Evolutionary conservation across 345 rosid species (phyloP).

Genomic region (Ricinus communis): DNA sequence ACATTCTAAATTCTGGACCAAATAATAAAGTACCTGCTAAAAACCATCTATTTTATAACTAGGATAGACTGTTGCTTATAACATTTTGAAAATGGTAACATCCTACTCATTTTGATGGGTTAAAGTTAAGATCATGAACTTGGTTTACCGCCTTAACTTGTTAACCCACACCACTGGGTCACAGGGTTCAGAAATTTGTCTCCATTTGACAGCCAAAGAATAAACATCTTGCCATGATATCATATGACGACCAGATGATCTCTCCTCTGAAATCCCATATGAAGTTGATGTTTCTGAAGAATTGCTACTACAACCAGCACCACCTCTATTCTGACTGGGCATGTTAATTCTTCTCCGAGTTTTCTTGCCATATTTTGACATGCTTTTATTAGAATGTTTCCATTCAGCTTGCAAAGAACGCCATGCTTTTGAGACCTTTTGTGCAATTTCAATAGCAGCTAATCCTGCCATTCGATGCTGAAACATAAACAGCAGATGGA

Average conservation of each 20-base stretch:
- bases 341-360: constrained; percentile 62
- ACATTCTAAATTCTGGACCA: neutral
- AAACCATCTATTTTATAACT: too few species aligned
- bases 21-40: neutral
- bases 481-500: constrained; percentile 31
- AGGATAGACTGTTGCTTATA: neutral
- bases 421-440: constrained; percentile 89
- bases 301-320: constrained; percentile 91
- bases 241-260: constrained; percentile 51
- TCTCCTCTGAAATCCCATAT: constrained; percentile 61
- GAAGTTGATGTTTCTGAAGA: constrained; percentile 61
- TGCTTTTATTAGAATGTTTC: constrained; percentile 60
- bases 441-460: constrained; percentile 88
- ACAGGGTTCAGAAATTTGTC: constrained; percentile 99
- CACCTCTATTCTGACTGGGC: constrained; percentile 91
- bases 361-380: constrained; percentile 63
- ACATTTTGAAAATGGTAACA: neutral
- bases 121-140: constrained; percentile 2
- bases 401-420: constrained; percentile 72
- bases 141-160: constrained; percentile 61
- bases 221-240: constrained; percentile 90
- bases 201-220: constrained; percentile 86
- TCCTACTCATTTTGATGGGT: constrained; percentile 1
- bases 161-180: constrained; percentile 98
- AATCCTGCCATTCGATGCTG: constrained; percentile 99